These are phyloP conservation scores for Nakaseomyces bracarensis DNA, from an alignment of 1,139 yeast species.

Conservation along the genomic window DNA sequence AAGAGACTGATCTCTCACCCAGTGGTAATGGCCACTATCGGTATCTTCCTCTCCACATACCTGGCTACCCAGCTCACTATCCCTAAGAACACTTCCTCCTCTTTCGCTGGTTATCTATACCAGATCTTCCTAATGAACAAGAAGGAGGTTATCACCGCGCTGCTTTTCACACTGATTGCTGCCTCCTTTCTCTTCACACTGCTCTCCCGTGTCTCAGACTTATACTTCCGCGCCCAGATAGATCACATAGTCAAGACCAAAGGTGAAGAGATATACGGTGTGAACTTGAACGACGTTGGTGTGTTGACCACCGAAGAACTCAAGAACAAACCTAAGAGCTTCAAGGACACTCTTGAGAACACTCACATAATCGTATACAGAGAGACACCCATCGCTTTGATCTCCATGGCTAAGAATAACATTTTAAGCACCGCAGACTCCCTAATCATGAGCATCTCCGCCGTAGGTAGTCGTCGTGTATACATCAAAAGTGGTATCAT, in stretches of 20 bases:
- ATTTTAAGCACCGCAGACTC: conserved; percentile 32
- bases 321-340: conserved; percentile 23
- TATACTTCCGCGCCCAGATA: conserved; percentile 39
- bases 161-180: conserved; percentile 20
- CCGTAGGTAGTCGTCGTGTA: conserved; percentile 57
- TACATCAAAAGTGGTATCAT: conserved; percentile 56
- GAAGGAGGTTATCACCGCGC: conserved; percentile 17
- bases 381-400: conserved; percentile 58
- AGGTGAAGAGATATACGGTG: conserved; percentile 44
- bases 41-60: conserved; percentile 28
- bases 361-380: conserved; percentile 53
- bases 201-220: conserved; percentile 32
- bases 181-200: conserved; percentile 28
- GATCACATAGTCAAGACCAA: conserved; percentile 40
- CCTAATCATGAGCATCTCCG: conserved; percentile 44
- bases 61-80: conserved; percentile 17
- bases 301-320: conserved; percentile 29
- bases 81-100: conserved; percentile 17
- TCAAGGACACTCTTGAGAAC: conserved; percentile 36
- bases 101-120: conserved; percentile 20
- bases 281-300: conserved; percentile 41
- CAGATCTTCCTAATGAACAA: conserved; percentile 24
- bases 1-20: conserved; percentile 44
- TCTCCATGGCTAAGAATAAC: conserved; percentile 36
- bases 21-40: conserved; percentile 28